Percentiles rank a stretch among this genome's conserved stretches.
These are phyloP conservation scores for Xylariaceae sp. DNA, from an alignment of 2,329 filamentous ascomycete species.

Conservation along the genomic window DNA sequence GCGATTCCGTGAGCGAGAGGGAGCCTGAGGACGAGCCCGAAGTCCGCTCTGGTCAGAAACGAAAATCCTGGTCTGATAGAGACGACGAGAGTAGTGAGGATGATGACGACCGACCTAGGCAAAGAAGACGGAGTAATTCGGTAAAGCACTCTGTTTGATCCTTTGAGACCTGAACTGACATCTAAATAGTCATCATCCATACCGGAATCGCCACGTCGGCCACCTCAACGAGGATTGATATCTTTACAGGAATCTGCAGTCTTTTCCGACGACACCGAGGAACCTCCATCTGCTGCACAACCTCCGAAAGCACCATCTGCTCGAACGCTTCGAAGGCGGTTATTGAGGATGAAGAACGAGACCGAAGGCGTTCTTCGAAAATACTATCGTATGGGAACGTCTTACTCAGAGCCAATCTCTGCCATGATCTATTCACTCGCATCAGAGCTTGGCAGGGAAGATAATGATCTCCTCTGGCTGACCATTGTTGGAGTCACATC, in stretches of 20 bases:
- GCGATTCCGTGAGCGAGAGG: conserved; percentile 53
- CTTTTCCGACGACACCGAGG: conserved; percentile 46
- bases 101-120: conserved; percentile 70
- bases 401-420: conserved; percentile 91
- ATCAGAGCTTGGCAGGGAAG: conserved; percentile 90
- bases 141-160: conserved; percentile 45
- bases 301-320: conserved; percentile 63
- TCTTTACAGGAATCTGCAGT: conserved; percentile 47
- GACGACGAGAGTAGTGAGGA: conserved; percentile 68
- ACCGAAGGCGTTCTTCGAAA: conserved; percentile 71
- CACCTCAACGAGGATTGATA: conserved; percentile 56
- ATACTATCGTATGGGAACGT: conserved; percentile 84
- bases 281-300: conserved; percentile 57
- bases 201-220: conserved; percentile 58
- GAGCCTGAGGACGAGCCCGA: conserved; percentile 48
- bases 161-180: conserved; percentile 29
- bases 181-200: conserved; percentile 58
- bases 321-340: conserved; percentile 64
- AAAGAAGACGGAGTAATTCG: conserved; percentile 83
- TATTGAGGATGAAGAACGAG: conserved; percentile 71
- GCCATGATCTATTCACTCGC: conserved; percentile 93
- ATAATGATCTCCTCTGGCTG: conserved; percentile 94
- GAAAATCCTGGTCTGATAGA: conserved; percentile 73
- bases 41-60: conserved; percentile 58
- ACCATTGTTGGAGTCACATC: conserved; percentile 94